These are phyloP conservation scores for Salvia rosmarinus DNA, from an alignment of 257 asterid genomes.

Conservation along the genomic window DNA sequence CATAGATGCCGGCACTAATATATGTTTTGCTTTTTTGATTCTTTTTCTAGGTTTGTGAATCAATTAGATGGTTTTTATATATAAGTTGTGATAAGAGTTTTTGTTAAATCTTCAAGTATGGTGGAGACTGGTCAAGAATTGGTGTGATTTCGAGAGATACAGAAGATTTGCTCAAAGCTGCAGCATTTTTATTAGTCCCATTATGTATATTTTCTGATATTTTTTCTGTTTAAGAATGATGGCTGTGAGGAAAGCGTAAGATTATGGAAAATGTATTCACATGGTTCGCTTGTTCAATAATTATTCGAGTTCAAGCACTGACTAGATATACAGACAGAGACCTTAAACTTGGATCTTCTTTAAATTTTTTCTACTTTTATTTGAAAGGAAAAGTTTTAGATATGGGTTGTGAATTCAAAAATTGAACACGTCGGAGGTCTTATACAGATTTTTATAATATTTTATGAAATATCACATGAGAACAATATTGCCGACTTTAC, in stretches of 20 bases:
- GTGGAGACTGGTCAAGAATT: conserved; percentile 96
- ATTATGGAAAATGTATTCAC: neutral
- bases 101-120: conserved; percentile 53
- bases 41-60: neutral
- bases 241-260: conserved; percentile 28
- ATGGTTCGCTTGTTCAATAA: neutral
- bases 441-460: too few species aligned
- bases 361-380: too few species aligned
- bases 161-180: conserved; percentile 67
- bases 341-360: too few species aligned
- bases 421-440: too few species aligned
- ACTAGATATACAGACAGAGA: too few species aligned
- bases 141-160: conserved; percentile 66
- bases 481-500: too few species aligned
- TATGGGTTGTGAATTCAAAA: too few species aligned
- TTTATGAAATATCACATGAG: too few species aligned
- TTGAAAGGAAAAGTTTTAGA: too few species aligned
- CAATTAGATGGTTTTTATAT: neutral
- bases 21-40: neutral
- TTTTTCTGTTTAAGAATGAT: conserved; percentile 38
- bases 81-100: neutral
- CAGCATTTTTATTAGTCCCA: conserved; percentile 73
- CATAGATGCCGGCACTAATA: conserved; percentile 79
- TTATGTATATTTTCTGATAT: conserved; percentile 53
- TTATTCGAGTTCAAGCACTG: neutral